These are phyloP conservation scores for Beauveria sp. DNA, from an alignment of 2,329 filamentous ascomycete species.

Conservation along the genomic window DNA sequence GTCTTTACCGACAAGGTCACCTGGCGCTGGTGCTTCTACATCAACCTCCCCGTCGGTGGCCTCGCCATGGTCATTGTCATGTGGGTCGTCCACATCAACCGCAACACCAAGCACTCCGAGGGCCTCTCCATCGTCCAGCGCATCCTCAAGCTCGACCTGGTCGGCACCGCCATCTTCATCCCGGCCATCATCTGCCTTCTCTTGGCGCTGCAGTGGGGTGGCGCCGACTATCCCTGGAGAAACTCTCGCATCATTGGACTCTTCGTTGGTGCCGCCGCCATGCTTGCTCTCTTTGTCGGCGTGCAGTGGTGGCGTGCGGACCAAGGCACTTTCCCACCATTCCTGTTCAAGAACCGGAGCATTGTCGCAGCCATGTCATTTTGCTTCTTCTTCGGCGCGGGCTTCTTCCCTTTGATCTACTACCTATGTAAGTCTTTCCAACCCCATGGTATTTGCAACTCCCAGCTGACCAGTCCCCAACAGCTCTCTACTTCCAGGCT, in stretches of 20 bases:
- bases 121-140: slow-evolving; percentile 27
- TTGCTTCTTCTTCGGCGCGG: slow-evolving; percentile 40
- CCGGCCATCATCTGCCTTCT: slow-evolving; percentile 45
- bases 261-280: slow-evolving; percentile 39
- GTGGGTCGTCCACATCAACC: slow-evolving; percentile 36
- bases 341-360: slow-evolving; percentile 36
- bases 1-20: slow-evolving; percentile 40
- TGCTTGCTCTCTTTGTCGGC: slow-evolving; percentile 39
- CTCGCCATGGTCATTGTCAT: slow-evolving; percentile 41
- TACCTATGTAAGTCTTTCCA: slow-evolving; percentile 24
- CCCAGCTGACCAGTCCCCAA: slow-evolving; percentile 33
- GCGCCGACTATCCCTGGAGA: slow-evolving; percentile 43
- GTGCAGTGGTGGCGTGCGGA: slow-evolving; percentile 37
- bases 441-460: slow-evolving; percentile 44
- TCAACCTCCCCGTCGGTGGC: slow-evolving; percentile 39
- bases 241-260: slow-evolving; percentile 42
- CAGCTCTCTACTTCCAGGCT: slow-evolving; percentile 32
- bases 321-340: slow-evolving; percentile 37
- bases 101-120: slow-evolving; percentile 26
- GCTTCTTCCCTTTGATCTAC: slow-evolving; percentile 46
- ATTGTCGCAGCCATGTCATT: slow-evolving; percentile 36
- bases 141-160: slow-evolving; percentile 39
- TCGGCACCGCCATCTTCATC: slow-evolving; percentile 42
- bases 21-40: slow-evolving; percentile 47
- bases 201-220: slow-evolving; percentile 51